Percentiles rank a stretch among this genome's conserved stretches.
Conservation (phyloP, 1,139 yeast genomes). For the Yamadazyma pseudoaaseri region DNA sequence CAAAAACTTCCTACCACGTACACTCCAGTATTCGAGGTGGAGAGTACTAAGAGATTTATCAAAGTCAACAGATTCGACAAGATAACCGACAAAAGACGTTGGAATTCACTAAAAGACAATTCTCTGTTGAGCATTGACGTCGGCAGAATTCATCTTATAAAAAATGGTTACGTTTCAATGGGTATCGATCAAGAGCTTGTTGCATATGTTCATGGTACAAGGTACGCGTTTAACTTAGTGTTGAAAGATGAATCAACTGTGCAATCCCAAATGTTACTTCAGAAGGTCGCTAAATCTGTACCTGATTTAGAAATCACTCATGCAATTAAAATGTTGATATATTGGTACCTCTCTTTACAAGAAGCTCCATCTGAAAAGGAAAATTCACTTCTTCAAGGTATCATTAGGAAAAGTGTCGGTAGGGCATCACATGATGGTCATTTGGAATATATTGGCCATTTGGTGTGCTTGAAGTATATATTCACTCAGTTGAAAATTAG, state of each 20-base stretch:
- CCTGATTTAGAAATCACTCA: conserved; percentile 12
- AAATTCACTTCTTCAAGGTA: conserved; percentile 25
- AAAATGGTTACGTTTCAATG: conserved; percentile 23
- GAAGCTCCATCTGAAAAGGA: conserved; percentile 19
- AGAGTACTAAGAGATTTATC: conserved; percentile 23
- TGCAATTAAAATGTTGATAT: conserved; percentile 23
- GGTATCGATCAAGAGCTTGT: conserved; percentile 19
- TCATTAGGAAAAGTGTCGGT: conserved; percentile 26
- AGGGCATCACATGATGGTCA: background rate
- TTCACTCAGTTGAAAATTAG: conserved; percentile 1
- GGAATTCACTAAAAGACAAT: too few relatives aligned
- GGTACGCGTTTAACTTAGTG: conserved; percentile 26
- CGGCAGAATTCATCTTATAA: conserved; percentile 19
- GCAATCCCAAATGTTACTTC: conserved; percentile 1
- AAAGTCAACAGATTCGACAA: conserved; percentile 1
- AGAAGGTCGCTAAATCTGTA: background rate
- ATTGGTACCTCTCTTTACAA: conserved; percentile 36
- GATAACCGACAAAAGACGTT: too few relatives aligned
- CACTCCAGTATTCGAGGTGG: conserved; percentile 40
- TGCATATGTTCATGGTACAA: conserved; percentile 19
- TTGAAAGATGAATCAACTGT: conserved; percentile 20
- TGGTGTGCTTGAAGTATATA: conserved; percentile 1
- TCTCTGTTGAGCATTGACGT: conserved; percentile 19
- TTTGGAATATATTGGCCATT: background rate
- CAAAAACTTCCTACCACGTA: conserved; percentile 29